These are phyloP conservation scores for Ganoderma lucidum DNA, from an alignment of 1,284 basidiomycete species.

Conservation along the genomic window DNA sequence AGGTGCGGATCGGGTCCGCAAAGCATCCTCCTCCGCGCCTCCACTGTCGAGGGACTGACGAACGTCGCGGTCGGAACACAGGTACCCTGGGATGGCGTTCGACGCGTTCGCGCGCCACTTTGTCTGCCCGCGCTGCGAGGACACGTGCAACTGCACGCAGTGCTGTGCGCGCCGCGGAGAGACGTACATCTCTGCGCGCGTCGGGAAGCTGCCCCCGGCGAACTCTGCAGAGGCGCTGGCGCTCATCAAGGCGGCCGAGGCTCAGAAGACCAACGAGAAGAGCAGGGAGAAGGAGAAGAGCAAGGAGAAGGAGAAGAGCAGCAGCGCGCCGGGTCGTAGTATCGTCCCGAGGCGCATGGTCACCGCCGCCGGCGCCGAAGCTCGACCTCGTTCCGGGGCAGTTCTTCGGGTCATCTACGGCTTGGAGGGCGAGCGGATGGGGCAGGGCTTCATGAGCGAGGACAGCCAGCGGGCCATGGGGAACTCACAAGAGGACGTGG, in stretches of 20 bases:
- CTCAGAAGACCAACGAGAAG: neutral
- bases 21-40: neutral
- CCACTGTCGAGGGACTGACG: neutral
- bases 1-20: constrained; percentile 30
- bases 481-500: neutral
- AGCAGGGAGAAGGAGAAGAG: neutral
- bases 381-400: constrained; percentile 22
- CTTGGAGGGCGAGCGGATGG: constrained; percentile 32
- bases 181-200: constrained; percentile 35
- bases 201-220: constrained; percentile 25
- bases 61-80: constrained; percentile 9
- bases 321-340: neutral
- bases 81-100: constrained; percentile 39
- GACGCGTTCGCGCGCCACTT: constrained; percentile 32
- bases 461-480: constrained; percentile 20
- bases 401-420: constrained; percentile 35
- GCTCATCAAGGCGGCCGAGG: neutral
- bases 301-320: neutral
- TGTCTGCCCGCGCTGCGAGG: constrained; percentile 37
- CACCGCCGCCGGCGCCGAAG: constrained; percentile 6
- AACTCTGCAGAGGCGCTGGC: constrained; percentile 20
- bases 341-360: neutral
- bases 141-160: constrained; percentile 39
- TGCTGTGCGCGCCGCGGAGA: constrained; percentile 37
- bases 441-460: constrained; percentile 32